Base-by-base conservation (phyloP, 2,329 filamentous ascomycete species). In the Lasiodiplodia sp. region DNA sequence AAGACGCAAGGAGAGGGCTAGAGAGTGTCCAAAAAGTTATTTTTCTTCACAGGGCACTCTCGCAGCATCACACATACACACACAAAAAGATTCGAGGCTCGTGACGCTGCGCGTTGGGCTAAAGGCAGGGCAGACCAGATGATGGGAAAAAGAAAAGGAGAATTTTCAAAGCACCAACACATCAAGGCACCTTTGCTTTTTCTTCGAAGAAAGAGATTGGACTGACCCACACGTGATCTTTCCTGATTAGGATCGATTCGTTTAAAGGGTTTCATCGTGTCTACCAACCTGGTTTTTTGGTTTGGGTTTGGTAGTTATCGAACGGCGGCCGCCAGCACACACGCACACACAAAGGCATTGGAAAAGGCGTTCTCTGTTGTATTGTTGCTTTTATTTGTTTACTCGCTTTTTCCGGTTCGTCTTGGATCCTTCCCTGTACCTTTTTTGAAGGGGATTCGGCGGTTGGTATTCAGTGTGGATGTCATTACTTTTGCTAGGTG, bases 1-100 rank as follows among this genome's bases (percentile, higher is more conserved):
- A 78, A 47, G 23, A 47, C 16, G 47, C 8, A 14, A 25, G n/a
- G 28, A 28, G n/a, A 12, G 57, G 38, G 37, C n/a, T 31, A 16
- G 53, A 56, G 31, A 25, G 56, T 60, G 44, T 11, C 44, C 18
- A 21, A 47, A 44, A 47, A 47, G 18, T 47, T 47, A 47, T 47
- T 47, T 47, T 21, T 47, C 4, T 47, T 47, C 7, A 6, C 44
- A 18, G 25, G 21, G 31, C 44, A 37, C 8, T 52, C 37, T 28
- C 31, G 12, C 23, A n/a, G 11, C 11, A 16, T 21, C 34, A 40
- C 5, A 38, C 53, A 21, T 31, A 18, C 21, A 11, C 18, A 23
- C 47, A 31, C 7, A 23, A 40, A 66, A 66, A 47, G 21, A 23
- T 55, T 66, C 40, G 60, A 34, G 18, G 60, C 60, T 64, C 60